Evolutionary conservation across 768 basidiomycete genomes (phyloP).

Genomic region (Chalciporus pseudorubinellus): DNA sequence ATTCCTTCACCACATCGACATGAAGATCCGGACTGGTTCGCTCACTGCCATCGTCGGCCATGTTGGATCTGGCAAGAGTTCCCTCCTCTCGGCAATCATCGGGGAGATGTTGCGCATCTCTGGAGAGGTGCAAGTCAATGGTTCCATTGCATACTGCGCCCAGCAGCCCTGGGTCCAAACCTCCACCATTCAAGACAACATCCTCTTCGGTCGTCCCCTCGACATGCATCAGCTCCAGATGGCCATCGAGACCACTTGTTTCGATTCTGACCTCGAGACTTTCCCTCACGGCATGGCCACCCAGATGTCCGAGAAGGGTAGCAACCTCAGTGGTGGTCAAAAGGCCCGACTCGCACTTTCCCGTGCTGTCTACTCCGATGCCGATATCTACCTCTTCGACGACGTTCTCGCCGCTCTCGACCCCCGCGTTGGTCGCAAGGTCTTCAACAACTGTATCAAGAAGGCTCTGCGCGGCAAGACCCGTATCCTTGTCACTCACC

Average conservation of each 20-base stretch:
- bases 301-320: slow-evolving; percentile 48
- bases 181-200: slow-evolving; percentile 31
- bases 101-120: slow-evolving; percentile 30
- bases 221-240: slow-evolving; percentile 25
- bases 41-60: slow-evolving; percentile 27
- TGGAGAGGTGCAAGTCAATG: slow-evolving; percentile 21
- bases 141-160: slow-evolving; percentile 32
- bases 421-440: slow-evolving; percentile 40
- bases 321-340: slow-evolving; percentile 46
- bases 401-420: slow-evolving; percentile 48
- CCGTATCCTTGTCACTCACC: slow-evolving; percentile 30
- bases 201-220: slow-evolving; percentile 30
- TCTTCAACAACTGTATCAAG: slow-evolving; percentile 28
- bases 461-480: slow-evolving; percentile 23
- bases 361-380: slow-evolving; percentile 43
- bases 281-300: slow-evolving; percentile 35
- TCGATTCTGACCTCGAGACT: slow-evolving; percentile 28
- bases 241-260: slow-evolving; percentile 28
- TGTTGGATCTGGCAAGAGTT: slow-evolving; percentile 30
- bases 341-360: slow-evolving; percentile 48
- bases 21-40: slow-evolving; percentile 21
- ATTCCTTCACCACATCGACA: slow-evolving; percentile 19
- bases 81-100: slow-evolving; percentile 28
- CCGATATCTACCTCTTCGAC: slow-evolving; percentile 44
- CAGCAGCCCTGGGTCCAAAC: slow-evolving; percentile 34